Percentiles rank a stretch among this genome's conserved stretches.
phyloP scores from a whole-genome alignment of 2,329 filamentous ascomycete species.

The Sarocladium oryzae region DNA sequence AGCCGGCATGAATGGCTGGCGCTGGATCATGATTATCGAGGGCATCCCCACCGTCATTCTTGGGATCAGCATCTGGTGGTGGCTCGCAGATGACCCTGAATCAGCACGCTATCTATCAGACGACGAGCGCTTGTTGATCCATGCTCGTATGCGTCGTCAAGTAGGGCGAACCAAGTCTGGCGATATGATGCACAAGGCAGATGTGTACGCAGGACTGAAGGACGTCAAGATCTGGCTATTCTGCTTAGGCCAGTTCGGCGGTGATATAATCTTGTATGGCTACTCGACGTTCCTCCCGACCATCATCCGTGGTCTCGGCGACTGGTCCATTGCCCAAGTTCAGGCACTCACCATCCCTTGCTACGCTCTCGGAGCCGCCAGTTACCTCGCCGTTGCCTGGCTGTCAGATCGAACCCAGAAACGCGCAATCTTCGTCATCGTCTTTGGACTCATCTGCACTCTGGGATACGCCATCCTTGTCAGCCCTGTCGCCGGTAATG shows the following conservation, averaged over 20 bases:
- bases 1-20: slow-evolving; percentile 19
- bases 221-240: slow-evolving; percentile 62
- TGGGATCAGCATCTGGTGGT: slow-evolving; percentile 21
- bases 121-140: slow-evolving; percentile 37
- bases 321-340: slow-evolving; percentile 28
- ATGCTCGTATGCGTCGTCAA: slow-evolving; percentile 21
- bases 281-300: slow-evolving; percentile 35
- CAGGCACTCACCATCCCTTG: slow-evolving; percentile 59
- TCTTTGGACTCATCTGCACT: slow-evolving; percentile 45
- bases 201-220: slow-evolving; percentile 49
- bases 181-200: slow-evolving; percentile 36
- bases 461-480: slow-evolving; percentile 54
- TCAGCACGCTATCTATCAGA: slow-evolving; percentile 50
- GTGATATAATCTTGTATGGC: slow-evolving; percentile 56
- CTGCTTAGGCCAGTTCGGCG: slow-evolving; percentile 52
- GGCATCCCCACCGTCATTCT: slow-evolving; percentile 29
- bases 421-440: slow-evolving; percentile 47
- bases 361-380: slow-evolving; percentile 55
- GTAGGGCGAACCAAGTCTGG: slow-evolving; percentile 22
- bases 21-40: slow-evolving; percentile 57
- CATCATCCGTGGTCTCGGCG: slow-evolving; percentile 54
- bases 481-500: slow-evolving; percentile 42
- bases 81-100: slow-evolving; percentile 26
- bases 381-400: slow-evolving; percentile 49
- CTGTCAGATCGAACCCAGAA: slow-evolving; percentile 51